Evolutionary conservation across 1,284 basidiomycete genomes (phyloP).

Genomic region (Ceratobasidium sp.): DNA sequence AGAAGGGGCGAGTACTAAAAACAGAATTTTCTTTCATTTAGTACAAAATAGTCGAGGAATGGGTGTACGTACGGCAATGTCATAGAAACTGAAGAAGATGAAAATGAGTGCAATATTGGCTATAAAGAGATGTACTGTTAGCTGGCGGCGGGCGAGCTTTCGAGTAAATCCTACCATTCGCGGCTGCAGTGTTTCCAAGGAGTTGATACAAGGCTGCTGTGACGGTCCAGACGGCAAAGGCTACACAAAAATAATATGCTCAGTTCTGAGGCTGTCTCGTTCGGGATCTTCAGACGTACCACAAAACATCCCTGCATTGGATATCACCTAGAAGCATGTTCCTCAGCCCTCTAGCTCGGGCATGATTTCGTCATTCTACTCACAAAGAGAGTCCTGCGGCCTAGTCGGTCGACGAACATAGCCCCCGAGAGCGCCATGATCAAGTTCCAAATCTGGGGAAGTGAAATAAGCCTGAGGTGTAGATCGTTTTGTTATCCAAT

Average conservation of each 20-base stretch:
- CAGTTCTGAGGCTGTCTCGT: no score
- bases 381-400: slow-evolving; percentile 71
- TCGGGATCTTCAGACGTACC: slow-evolving; percentile 54
- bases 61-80: slow-evolving; percentile 63
- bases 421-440: slow-evolving; percentile 60
- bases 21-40: neutral
- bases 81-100: slow-evolving; percentile 74
- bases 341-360: neutral
- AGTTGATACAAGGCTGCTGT: slow-evolving; percentile 44
- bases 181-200: slow-evolving; percentile 41
- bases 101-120: slow-evolving; percentile 71
- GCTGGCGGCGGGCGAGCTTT: neutral
- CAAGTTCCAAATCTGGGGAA: slow-evolving; percentile 64
- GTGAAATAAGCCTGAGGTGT: slow-evolving; percentile 49
- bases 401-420: slow-evolving; percentile 68
- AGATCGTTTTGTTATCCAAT: neutral
- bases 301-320: slow-evolving; percentile 72
- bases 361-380: neutral
- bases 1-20: slow-evolving; percentile 49
- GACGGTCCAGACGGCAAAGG: slow-evolving; percentile 47
- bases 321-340: slow-evolving; percentile 53
- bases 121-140: neutral
- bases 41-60: neutral
- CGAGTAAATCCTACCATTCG: slow-evolving; percentile 38
- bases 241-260: slow-evolving; percentile 18